These are phyloP conservation scores for Spizellomyces punctatus DNA, from an alignment of 192 early-diverging fungal species.

Conservation along the genomic window DNA sequence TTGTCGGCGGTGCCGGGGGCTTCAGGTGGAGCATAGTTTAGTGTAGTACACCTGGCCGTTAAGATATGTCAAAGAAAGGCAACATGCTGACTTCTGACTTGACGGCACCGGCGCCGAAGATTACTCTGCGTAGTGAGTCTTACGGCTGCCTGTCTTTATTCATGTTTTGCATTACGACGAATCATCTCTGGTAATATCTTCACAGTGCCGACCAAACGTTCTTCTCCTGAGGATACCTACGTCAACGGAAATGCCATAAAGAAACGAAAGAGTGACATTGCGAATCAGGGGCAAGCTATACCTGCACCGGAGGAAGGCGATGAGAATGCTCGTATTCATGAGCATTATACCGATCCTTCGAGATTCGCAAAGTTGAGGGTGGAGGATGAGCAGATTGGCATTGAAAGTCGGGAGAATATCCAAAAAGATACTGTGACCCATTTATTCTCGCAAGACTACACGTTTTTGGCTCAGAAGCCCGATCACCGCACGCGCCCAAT, in stretches of 20 bases:
- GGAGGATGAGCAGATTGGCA: slow-evolving; percentile 6
- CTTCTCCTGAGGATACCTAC: background rate
- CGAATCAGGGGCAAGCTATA: background rate
- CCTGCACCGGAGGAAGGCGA: background rate
- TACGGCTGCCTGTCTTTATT: background rate
- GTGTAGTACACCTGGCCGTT: too few relatives aligned
- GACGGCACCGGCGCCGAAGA: background rate
- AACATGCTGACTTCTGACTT: background rate
- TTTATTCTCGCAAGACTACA: slow-evolving; percentile 32
- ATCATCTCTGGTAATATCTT: background rate
- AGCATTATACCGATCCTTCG: slow-evolving; percentile 22
- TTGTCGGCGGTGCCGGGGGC: too few relatives aligned
- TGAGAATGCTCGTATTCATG: slow-evolving; percentile 15
- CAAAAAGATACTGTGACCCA: slow-evolving; percentile 8
- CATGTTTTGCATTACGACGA: background rate
- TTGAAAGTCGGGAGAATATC: background rate
- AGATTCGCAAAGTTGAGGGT: slow-evolving; percentile 22
- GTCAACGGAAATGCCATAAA: background rate
- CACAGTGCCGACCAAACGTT: background rate
- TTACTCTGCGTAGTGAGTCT: background rate
- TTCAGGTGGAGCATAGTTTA: too few relatives aligned
- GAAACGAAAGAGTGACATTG: background rate
- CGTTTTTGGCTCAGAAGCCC: slow-evolving; percentile 63
- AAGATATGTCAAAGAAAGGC: background rate
- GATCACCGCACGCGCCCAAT: slow-evolving; percentile 87